phyloP scores from a whole-genome alignment of 2,329 filamentous ascomycete species.

The Neonectria faginata region DNA sequence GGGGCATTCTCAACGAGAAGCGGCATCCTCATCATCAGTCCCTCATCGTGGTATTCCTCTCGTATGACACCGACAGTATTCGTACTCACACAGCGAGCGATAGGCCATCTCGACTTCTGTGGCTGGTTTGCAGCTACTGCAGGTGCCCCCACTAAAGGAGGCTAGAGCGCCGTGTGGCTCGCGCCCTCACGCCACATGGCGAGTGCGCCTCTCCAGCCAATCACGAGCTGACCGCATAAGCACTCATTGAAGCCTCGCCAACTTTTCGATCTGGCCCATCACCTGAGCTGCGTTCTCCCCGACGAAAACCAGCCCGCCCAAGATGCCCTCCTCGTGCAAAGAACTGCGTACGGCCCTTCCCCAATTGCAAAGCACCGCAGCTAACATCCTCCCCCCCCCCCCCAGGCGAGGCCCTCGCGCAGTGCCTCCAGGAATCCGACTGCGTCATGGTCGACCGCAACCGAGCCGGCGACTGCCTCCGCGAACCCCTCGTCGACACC shows the following conservation, averaged over 20 bases:
- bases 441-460: constrained; percentile 95
- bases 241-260: constrained; percentile 32
- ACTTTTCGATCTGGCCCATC: constrained; percentile 36
- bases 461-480: constrained; percentile 87
- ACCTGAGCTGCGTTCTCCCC: constrained; percentile 35
- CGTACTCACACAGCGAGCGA: not conserved
- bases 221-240: constrained; percentile 45
- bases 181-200: constrained; percentile 23
- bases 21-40: not conserved
- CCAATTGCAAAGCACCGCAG: constrained; percentile 7
- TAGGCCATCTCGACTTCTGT: not conserved
- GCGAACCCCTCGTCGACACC: constrained; percentile 81
- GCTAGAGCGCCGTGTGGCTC: constrained; percentile 14
- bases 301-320: constrained; percentile 44
- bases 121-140: not conserved
- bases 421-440: constrained; percentile 96
- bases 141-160: not conserved
- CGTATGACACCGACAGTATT: not conserved
- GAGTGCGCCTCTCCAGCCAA: constrained; percentile 33
- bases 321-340: constrained; percentile 96
- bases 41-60: not conserved
- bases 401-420: constrained; percentile 87
- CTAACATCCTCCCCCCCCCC: constrained; percentile 12
- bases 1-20: not conserved
- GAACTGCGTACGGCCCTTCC: constrained; percentile 80